Percentiles rank a stretch among this genome's conserved stretches.
Evolutionary conservation across 2,329 filamentous ascomycete genomes (phyloP).

Genomic region (Ustulina deusta): DNA sequence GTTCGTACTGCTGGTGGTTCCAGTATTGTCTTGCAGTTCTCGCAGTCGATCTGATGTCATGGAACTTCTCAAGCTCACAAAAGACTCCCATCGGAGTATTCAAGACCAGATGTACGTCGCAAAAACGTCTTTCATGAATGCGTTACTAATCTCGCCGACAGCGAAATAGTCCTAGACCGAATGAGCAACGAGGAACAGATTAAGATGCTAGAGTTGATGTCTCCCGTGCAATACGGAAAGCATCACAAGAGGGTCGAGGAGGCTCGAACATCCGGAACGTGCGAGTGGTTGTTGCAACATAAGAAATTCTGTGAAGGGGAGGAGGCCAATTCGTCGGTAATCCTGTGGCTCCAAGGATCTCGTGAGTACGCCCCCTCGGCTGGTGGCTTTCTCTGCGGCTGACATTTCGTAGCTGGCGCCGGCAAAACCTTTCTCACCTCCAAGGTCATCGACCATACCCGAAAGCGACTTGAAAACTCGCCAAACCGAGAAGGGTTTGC

Average conservation of each 20-base stretch:
- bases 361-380: background rate
- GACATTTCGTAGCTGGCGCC: constrained; percentile 16
- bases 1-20: too few relatives aligned
- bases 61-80: background rate
- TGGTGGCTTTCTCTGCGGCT: background rate
- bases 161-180: background rate
- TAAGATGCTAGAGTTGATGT: constrained; percentile 22
- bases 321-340: constrained; percentile 7
- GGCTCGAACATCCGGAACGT: constrained; percentile 7
- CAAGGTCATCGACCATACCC: constrained; percentile 15
- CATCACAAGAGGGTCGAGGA: constrained; percentile 24
- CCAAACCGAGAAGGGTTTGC: constrained; percentile 19
- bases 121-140: background rate
- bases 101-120: constrained; percentile 20
- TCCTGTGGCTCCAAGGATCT: constrained; percentile 28
- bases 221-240: constrained; percentile 11
- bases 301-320: constrained; percentile 11
- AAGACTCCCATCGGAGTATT: background rate
- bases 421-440: constrained; percentile 34
- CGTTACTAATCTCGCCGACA: background rate
- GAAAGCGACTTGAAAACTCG: background rate
- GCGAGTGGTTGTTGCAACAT: constrained; percentile 22
- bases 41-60: background rate
- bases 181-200: background rate
- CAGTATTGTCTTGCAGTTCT: too few relatives aligned